Evolutionary conservation across 148 eudicot genomes (phyloP).

Genomic region (Silene uniflora): DNA sequence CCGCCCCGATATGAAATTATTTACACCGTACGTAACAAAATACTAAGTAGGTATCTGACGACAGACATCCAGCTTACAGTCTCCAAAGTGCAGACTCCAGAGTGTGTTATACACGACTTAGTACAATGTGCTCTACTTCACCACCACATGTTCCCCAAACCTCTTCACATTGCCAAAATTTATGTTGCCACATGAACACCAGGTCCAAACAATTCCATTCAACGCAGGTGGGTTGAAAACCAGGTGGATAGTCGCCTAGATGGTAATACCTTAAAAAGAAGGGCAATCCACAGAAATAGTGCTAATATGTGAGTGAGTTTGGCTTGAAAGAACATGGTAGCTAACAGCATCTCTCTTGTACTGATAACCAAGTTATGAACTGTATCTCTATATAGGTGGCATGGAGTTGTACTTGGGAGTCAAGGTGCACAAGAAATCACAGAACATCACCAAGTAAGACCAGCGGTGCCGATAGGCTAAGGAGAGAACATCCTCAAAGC

Average conservation of each 20-base stretch:
- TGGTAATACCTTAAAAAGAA: background rate
- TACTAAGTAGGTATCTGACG: background rate
- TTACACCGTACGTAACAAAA: background rate
- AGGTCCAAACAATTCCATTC: background rate
- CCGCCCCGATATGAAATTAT: background rate
- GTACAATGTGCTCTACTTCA: background rate
- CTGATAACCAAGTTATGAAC: background rate
- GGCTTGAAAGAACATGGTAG: conserved; percentile 1
- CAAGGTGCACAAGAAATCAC: conserved; percentile 1
- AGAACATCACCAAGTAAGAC: background rate
- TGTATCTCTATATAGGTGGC: background rate
- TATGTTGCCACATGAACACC: background rate
- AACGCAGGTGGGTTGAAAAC: background rate
- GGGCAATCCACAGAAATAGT: background rate
- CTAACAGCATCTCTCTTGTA: background rate
- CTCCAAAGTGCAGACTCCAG: background rate
- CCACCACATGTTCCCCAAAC: background rate
- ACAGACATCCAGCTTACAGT: background rate
- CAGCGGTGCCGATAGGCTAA: conserved; percentile 12
- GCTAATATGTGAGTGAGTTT: background rate
- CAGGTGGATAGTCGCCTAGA: background rate
- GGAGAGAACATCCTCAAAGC: conserved; percentile 15
- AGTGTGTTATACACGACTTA: background rate
- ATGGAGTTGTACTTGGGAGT: background rate
- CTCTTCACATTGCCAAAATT: background rate